Evolutionary conservation across 192 early-diverging fungal species (phyloP), one percentile per base, ranked within the genome.

Genomic region (Diversispora epigaea): DNA sequence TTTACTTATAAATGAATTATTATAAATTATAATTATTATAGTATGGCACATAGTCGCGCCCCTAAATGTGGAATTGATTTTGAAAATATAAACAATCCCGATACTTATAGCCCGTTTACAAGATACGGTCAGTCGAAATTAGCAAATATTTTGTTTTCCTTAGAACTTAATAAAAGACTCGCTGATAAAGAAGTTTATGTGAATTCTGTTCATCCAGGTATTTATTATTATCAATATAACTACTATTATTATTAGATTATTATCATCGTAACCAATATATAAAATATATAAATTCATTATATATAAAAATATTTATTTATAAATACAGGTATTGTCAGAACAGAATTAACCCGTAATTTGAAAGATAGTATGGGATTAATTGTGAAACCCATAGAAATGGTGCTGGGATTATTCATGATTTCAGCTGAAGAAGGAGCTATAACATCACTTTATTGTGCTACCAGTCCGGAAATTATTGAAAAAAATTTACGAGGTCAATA

Each of bases 61-160:
- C 75, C 81, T 14, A 10, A 56, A n/a, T 79, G 83, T 32, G 78
- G 73, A 17, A 73, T 88, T 55, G 71, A 84, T 21, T 84, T 79
- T 49, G 85, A 85, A 0, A 76, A 79, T 9, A 39, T 85, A 11
- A 68, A 82, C 12, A 45, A 80, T 65, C 63, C 73, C 25, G 71
- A 81, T 52, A 72, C 65, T 25, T 82, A 84, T 15, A 73, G 68
- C 6, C 54, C 78, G 2, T 68, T 76, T 14, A 43, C 64, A 10
- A 40, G 72, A 62, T 89, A 89, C 76, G 85, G 82, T 41, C 79
- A 84, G 19, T 79, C 81, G 6, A 91, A 91, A 80, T 76, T 88
- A 71, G 78, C 85, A 60, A 87, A 87, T 61, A 77, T 85, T 32
- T 79, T 85, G 17, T 89, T 88, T 74, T 73, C 82, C 0, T 79